phyloP scores from a whole-genome alignment of 176 grass and related monocot species.

The Tillandsia fasciculata region DNA sequence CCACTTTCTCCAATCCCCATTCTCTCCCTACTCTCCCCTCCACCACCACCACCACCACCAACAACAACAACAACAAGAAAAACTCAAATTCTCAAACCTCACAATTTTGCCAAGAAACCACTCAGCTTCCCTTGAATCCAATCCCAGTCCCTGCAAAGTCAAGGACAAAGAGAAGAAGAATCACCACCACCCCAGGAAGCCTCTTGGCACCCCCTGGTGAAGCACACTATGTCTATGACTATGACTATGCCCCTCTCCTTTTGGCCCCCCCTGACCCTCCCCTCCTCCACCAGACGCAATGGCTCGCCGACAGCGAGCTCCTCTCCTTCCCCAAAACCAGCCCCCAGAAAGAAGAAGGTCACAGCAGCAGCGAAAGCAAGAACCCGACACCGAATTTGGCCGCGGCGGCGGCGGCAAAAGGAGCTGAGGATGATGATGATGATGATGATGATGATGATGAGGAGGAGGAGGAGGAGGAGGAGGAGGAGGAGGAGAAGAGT shows the following conservation, averaged over 20 bases:
- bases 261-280: constrained; percentile 37
- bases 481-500: not conserved
- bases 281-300: constrained; percentile 51
- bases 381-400: no score
- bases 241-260: constrained; percentile 16
- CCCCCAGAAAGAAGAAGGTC: constrained; percentile 17
- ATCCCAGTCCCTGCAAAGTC: constrained; percentile 9
- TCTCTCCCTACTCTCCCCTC: constrained; percentile 5
- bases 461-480: not conserved
- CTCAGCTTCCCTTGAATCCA: not conserved
- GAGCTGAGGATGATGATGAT: no score
- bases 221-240: not conserved
- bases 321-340: constrained; percentile 37
- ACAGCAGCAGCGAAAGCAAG: constrained; percentile 15
- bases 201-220: not conserved
- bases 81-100: constrained; percentile 9
- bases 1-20: constrained; percentile 6
- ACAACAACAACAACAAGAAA: not conserved
- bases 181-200: constrained; percentile 23
- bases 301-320: constrained; percentile 94
- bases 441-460: no score
- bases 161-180: constrained; percentile 38
- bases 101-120: not conserved
- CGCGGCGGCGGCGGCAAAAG: no score
- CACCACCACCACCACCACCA: constrained; percentile 16